Evolutionary conservation across 768 basidiomycete species (phyloP), one percentile per base, ranked within the genome.

Genomic region (Russula sp.): DNA sequence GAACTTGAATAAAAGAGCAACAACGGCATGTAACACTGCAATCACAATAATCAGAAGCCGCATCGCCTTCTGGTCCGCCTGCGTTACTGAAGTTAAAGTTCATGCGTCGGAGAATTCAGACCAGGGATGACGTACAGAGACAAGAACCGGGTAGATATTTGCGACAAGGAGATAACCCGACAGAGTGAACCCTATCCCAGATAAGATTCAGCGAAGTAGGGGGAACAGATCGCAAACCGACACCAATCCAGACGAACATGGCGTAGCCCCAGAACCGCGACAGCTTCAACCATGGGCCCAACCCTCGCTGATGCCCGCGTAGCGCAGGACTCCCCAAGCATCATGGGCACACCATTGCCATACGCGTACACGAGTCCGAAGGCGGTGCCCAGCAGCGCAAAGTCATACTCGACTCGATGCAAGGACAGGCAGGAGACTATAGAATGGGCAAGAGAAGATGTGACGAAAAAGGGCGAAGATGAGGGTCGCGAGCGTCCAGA

Each of bases 401-500:
- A 95, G 73, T 98, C 84, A 69, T 95, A 96, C 64, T 86, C 86
- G 68, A 85, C 85, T 39, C 77, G 77, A 3, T 81, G 75, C 29
- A 80, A 75, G 34, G 90, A 88, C 43, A 98, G 82, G 74, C 93
- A 98, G n/a, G 84, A 81, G 2, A 88, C 78, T 66, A 98, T 87
- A 50, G 92, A 92, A 16, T 91, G 85, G 8, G 88, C 91, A 41
- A 98, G 86, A 38, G 91, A 93, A 1, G 96, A 97, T 29, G 90
- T 95, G 60, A 97, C 83, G 78, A 95, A 98, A n/a, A 61, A 98
- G 84, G 0, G 87, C 81, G 70, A 98, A 92, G 47, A 97, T 88
- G 64, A 99, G 84, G 0, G 96, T 98, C 1, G 94, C 95, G 41
- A 97, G 81, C 0, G 95, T 93, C 96, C 96, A 99, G 77, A 99